Percentiles rank a stretch among this genome's conserved stretches.
Conservation (phyloP, 768 basidiomycete genomes). For the Macrolepiota albuminosa region DNA sequence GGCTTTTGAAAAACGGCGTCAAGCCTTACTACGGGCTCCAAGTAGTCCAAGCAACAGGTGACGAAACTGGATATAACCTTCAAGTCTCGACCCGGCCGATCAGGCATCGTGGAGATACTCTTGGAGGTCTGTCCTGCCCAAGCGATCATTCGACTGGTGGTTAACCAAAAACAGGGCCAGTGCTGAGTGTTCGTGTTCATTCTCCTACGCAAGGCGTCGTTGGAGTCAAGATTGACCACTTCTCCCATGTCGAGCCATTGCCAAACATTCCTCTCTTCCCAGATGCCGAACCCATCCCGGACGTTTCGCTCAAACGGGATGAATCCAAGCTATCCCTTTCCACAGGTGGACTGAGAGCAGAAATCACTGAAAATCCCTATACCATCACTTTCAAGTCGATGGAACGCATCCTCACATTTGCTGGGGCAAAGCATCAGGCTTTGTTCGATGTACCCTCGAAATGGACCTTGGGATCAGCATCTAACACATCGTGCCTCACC, state of each 20-base stretch:
- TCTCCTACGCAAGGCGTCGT: slow-evolving; percentile 53
- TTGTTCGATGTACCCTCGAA: slow-evolving; percentile 51
- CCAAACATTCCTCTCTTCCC: slow-evolving; percentile 60
- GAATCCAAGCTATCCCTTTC: slow-evolving; percentile 28
- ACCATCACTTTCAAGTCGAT: slow-evolving; percentile 57
- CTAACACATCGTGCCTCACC: slow-evolving; percentile 52
- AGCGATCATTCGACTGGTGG: slow-evolving; percentile 7
- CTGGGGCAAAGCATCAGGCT: slow-evolving; percentile 52
- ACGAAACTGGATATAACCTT: slow-evolving; percentile 46
- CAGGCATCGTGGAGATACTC: slow-evolving; percentile 58
- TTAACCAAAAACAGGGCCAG: slow-evolving; percentile 33
- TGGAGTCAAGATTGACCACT: slow-evolving; percentile 53
- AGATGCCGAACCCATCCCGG: slow-evolving; percentile 45
- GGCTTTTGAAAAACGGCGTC: slow-evolving; percentile 59
- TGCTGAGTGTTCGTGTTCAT: slow-evolving; percentile 46
- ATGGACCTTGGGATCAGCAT: slow-evolving; percentile 47
- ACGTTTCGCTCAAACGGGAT: slow-evolving; percentile 31
- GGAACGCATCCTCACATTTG: slow-evolving; percentile 39
- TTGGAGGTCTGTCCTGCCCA: slow-evolving; percentile 38
- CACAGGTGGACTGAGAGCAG: slow-evolving; percentile 47
- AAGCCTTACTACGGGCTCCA: slow-evolving; percentile 59
- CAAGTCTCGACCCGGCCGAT: slow-evolving; percentile 60
- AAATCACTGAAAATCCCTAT: slow-evolving; percentile 57
- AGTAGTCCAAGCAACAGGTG: slow-evolving; percentile 44
- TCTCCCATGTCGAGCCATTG: slow-evolving; percentile 36